Percentiles rank a stretch among this genome's conserved stretches.
These are phyloP conservation scores for Rhodamnia argentea DNA, from an alignment of 345 rosid species.

Conservation along the genomic window DNA sequence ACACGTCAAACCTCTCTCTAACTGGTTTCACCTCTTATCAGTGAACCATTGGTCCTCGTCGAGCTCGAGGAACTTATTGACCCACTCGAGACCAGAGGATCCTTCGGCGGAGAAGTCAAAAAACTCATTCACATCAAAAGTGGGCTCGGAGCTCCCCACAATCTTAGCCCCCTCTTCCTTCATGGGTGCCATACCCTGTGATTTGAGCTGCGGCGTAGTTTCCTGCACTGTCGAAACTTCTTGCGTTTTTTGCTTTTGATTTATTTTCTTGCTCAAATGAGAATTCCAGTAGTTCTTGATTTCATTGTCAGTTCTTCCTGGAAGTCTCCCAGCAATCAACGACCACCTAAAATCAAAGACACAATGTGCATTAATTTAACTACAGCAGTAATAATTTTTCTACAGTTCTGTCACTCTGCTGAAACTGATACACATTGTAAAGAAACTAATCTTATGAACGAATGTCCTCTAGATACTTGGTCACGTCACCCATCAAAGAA, in stretches of 20 bases:
- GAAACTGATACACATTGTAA: too few species aligned
- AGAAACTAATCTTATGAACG: not conserved
- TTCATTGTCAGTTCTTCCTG: conserved; percentile 64
- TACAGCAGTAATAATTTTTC: not conserved
- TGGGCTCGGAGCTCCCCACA: conserved; percentile 1
- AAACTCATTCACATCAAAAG: conserved; percentile 22
- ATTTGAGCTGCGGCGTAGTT: not conserved
- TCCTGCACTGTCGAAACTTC: not conserved
- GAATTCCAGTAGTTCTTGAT: conserved; percentile 71
- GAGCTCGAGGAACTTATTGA: conserved; percentile 28
- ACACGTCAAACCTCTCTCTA: not conserved
- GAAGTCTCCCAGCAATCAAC: conserved; percentile 63
- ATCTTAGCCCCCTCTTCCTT: not conserved
- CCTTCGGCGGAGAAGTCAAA: conserved; percentile 32
- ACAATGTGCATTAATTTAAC: not conserved
- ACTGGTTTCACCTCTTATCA: not conserved
- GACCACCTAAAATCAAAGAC: conserved; percentile 33
- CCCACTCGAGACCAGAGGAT: conserved; percentile 33
- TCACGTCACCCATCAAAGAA: not conserved
- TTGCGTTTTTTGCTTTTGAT: conserved; percentile 8
- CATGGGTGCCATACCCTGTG: not conserved
- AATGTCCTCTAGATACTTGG: not conserved
- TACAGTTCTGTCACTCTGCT: too few species aligned
- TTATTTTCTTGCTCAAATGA: conserved; percentile 48
- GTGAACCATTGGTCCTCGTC: conserved; percentile 15